phyloP scores from a whole-genome alignment of 139 green algal genomes.

The Raphidocelis subcapitata region DNA sequence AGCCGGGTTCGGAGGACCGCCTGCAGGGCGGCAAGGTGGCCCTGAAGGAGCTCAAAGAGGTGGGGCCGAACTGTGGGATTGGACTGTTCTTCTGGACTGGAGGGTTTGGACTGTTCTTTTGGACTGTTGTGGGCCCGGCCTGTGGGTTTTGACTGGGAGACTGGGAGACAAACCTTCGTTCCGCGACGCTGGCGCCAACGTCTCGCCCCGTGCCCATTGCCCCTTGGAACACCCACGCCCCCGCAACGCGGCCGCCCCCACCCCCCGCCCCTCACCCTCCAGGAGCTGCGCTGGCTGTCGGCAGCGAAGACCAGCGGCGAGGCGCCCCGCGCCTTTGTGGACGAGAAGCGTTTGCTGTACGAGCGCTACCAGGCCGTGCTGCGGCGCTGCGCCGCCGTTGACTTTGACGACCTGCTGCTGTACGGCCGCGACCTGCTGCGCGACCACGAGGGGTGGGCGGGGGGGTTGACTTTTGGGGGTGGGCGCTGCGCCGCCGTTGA shows the following conservation, averaged over 20 bases:
- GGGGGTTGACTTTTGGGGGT: too few species aligned
- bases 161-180: too few species aligned
- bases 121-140: too few species aligned
- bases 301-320: neutral
- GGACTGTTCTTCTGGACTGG: too few species aligned
- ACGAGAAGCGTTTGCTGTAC: neutral
- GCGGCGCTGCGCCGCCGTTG: conserved; percentile 21
- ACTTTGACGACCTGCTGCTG: conserved; percentile 41
- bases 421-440: conserved; percentile 8
- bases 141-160: too few species aligned
- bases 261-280: too few species aligned
- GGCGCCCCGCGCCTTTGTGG: neutral
- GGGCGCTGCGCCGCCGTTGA: conserved; percentile 28
- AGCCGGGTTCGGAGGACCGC: neutral
- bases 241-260: too few species aligned
- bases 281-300: conserved; percentile 1
- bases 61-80: neutral
- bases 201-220: too few species aligned
- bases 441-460: neutral
- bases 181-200: too few species aligned
- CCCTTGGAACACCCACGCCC: too few species aligned
- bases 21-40: too few species aligned
- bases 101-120: too few species aligned
- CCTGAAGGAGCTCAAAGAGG: conserved; percentile 9
- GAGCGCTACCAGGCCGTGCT: conserved; percentile 6